Evolutionary conservation across 1,284 basidiomycete genomes (phyloP), one percentile per base, ranked within the genome.

Genomic region (Cryptococcus sp.): DNA sequence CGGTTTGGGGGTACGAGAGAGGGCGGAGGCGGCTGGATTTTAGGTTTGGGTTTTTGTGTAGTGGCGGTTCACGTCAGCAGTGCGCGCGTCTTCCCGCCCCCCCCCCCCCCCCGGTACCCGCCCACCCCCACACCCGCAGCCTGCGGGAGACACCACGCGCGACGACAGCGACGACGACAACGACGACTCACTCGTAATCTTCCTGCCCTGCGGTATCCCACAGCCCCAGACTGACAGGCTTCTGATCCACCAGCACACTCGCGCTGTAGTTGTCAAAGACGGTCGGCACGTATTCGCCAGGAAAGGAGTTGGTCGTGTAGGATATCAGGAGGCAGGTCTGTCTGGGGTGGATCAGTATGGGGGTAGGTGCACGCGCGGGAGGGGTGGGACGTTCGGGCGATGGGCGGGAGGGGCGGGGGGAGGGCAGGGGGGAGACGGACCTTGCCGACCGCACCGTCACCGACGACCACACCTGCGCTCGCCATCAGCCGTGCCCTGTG

Each of bases 361-460:
- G 49, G 15, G 33, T 50, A 15, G 37, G n/a, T n/a, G 13, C 13
- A 16, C 40, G 49, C 8, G 40, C n/a, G 7, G 39, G 21, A 44
- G 24, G 20, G 42, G 12, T 13, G 43, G 43, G n/a, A 28, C 38
- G 18, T 20, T 18, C 23, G 38, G 44, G 20, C 3, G 47, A 18
- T 35, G 33, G 33, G 15, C 6, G 18, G 28, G 9, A 5, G 28
- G 28, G 9, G 4, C 5, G 9, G 9, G 24, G 51, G 28, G 28
- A 33, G 4, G 28, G 28, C 4, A 33, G 28, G 28, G 7, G 39
- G 21, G 21, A 7, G 11, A 78, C 85, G 69, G 65, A 88, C 94
- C 88, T 98, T 98, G 80, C 95, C 95, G 71, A 98, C 96, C 55
- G 95, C 95, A 85, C 95, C 95, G 82, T 98, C 95, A 72, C 95